phyloP scores from a whole-genome alignment of 371 early-diverging fungal species.

The Circinella minor region DNA sequence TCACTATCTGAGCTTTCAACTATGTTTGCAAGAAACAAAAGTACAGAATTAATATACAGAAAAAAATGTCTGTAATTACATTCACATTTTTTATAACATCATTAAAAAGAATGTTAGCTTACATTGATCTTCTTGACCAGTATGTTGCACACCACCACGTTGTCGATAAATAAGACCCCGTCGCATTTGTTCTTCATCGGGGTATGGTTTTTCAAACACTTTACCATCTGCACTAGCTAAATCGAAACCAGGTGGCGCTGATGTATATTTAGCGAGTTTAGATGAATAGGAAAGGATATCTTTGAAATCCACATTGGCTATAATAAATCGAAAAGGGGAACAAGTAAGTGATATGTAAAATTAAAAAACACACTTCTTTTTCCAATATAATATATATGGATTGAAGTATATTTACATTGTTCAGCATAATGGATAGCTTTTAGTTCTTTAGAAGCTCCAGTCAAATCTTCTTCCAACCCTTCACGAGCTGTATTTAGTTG shows the following conservation, averaged over 20 bases:
- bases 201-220: slow-evolving; percentile 57
- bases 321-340: neutral
- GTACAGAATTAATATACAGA: neutral
- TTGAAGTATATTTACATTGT: slow-evolving; percentile 30
- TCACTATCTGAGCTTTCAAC: slow-evolving; percentile 51
- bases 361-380: neutral
- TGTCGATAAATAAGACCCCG: slow-evolving; percentile 53
- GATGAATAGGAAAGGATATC: slow-evolving; percentile 57
- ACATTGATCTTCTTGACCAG: slow-evolving; percentile 39
- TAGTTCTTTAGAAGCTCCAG: slow-evolving; percentile 38
- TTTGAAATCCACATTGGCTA: slow-evolving; percentile 52
- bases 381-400: no score
- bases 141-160: slow-evolving; percentile 24
- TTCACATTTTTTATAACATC: neutral
- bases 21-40: slow-evolving; percentile 8
- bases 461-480: slow-evolving; percentile 36
- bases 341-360: neutral
- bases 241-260: slow-evolving; percentile 29
- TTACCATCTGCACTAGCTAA: slow-evolving; percentile 38
- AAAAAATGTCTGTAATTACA: neutral
- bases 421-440: slow-evolving; percentile 39
- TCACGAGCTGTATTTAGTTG: slow-evolving; percentile 34
- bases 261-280: slow-evolving; percentile 15
- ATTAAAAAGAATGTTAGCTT: slow-evolving; percentile 5
- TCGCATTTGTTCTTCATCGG: slow-evolving; percentile 58